Evolutionary conservation across 495 filamentous ascomycete genomes (phyloP), one percentile per base, ranked within the genome.

Genomic region (Aspergillus cristatus): DNA sequence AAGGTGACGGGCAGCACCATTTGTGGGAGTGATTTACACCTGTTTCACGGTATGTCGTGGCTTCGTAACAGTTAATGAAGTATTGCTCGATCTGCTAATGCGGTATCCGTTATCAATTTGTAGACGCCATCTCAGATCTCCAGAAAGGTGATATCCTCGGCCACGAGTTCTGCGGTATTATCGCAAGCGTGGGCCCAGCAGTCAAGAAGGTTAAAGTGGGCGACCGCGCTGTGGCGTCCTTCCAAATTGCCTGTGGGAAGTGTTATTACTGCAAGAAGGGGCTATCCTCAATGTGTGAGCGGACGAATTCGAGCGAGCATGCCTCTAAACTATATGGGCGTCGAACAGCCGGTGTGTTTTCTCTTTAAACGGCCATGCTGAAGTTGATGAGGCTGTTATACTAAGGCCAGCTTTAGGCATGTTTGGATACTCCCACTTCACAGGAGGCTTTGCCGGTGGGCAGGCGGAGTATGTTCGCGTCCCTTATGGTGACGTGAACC

Each of bases 381-480:
- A 30, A 4, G 8, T 24, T 8, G 8, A 8, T 24, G 20, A 24
- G 20, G 20, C 8, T 24, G 8, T 8, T 24, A 24, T 24, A 24
- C 20, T 24, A 24, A 24, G 20, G 20, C 28, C n/a, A n/a, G 28
- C 13, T n/a, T 10, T 34, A 66, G 63, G 68, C 15, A 70, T 72
- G 28, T 71, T 73, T 42, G 68, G 70, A 10, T 73, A 73, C 38
- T 67, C 60, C 13, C 70, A 84, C 45, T 84, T 94, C 51, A 85
- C 84, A 0, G 86, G 87, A 3, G 89, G 89, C 3, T 95, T 89
- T 53, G 86, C 88, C 10, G 88, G 88, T 32, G 86, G 88, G 0
- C 87, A 94, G 53, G 82, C 87, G 8, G 89, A 95, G 56, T 94
- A 87, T 42, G 76, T 86, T 7, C 76, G 89, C 0, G 85, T 93